Evolutionary conservation across 106 monocot genomes (phyloP).

Genomic region (Allium cepa): DNA sequence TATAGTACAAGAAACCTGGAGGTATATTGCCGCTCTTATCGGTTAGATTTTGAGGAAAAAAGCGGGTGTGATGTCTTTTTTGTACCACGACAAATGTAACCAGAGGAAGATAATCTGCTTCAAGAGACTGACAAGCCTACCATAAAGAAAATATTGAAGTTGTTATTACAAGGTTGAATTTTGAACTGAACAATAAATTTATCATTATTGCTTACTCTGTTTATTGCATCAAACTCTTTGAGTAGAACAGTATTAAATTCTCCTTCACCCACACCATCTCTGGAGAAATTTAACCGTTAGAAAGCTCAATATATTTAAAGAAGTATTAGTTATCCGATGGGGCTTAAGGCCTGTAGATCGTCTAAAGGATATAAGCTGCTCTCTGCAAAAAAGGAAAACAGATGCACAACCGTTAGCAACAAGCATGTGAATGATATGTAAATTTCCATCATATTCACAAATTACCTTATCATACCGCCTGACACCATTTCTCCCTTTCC

Average conservation of each 20-base stretch:
- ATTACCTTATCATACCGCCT: constrained; percentile 43
- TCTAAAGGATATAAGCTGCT: constrained; percentile 42
- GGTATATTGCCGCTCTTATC: constrained; percentile 72
- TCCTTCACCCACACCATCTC: constrained; percentile 78
- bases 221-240: constrained; percentile 62
- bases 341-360: constrained; percentile 25
- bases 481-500: constrained; percentile 13
- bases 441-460: constrained; percentile 12
- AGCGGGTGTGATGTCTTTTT: constrained; percentile 76
- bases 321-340: constrained; percentile 8
- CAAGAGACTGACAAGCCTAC: constrained; percentile 34
- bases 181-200: too few species aligned
- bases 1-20: constrained; percentile 34
- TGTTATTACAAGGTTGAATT: too few species aligned
- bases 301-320: too few species aligned
- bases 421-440: too few species aligned
- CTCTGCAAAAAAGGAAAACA: not conserved
- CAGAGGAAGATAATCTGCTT: constrained; percentile 49
- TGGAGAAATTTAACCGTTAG: constrained; percentile 2
- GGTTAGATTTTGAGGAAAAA: constrained; percentile 42
- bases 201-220: constrained; percentile 25
- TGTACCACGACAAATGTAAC: constrained; percentile 93
- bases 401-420: too few species aligned
- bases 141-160: not conserved
- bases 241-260: constrained; percentile 64